Base-by-base conservation (phyloP, 1,284 basidiomycete genomes). In the Sanguinoderma infundibulare region DNA sequence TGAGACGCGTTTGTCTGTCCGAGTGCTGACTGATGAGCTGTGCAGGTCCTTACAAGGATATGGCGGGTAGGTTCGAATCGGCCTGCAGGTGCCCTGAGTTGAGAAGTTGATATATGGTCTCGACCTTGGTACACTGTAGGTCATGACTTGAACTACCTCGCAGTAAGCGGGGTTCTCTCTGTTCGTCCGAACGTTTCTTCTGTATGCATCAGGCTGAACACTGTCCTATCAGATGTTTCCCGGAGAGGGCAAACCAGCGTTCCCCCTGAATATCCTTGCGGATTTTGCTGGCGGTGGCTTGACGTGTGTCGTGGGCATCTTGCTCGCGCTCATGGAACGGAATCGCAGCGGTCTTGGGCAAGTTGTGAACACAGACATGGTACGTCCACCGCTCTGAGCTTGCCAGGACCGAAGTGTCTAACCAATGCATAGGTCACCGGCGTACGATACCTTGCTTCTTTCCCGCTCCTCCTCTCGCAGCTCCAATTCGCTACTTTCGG, bases 81-180 rank as follows among this genome's bases (percentile, higher is more conserved):
- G 53, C 17, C 17, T 35, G 1, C 2, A 17, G 47, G 42, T 20
- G 52, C n/a, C 35, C 35, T 64, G 55, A 67, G 22, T 59, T 42
- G 52, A n/a, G n/a, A 15, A 22, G 42, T 26, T 46, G 24, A 46
- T 46, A 15, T 28, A 20, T 8, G 2, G 20, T 28, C 24, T 30
- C 5, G 62, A 36, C 9, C 58, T n/a, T n/a, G n/a, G n/a, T n/a
- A n/a, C n/a, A n/a, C n/a, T n/a, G n/a, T n/a, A 91, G 89, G 89
- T 24, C 93, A 95, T 71, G 93, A 95, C 71, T 85, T 95, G 67
- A 95, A 94, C 72, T 95, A 94, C 72, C 81, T 94, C n/a, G 92
- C 93, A 9, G 79, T 92, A 30, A 91, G 89, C 63, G 93, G 93
- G 0, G 81, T 91, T 5, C 78, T 94, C 10, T 87, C 87, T n/a